Evolutionary conservation across 2,329 filamentous ascomycete genomes (phyloP), one percentile per base, ranked within the genome.

Genomic region (Pseudogymnoascus sp.): DNA sequence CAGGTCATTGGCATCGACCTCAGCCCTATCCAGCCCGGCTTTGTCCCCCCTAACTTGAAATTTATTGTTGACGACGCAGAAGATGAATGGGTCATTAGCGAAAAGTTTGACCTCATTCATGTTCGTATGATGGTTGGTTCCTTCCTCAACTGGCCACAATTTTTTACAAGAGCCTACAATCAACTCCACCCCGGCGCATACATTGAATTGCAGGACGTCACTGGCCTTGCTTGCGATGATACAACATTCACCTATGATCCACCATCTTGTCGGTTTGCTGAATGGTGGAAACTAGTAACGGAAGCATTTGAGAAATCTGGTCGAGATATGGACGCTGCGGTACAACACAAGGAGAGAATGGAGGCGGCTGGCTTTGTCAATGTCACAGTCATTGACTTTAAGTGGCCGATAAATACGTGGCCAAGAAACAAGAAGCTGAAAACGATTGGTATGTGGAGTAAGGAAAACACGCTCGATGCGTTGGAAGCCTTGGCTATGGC

Each of bases 1-100:
- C 61, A 67, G 61, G 70, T 71, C 2, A 61, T 66, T 21, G 69
- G 67, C 21, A 65, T 66, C 61, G 71, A 73, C 43, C 65, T 73
- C 9, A 71, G 69, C 31, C 67, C 66, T 16, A 69, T 69, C 16
- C 66, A 70, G 31, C 66, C 69, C 2, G 76, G 76, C 4, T 78
- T 82, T 58, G 86, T 91, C 0, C 88, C 89, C 0, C 81, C 83
- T 16, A 93, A 93, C 65, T 87, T 91, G 12, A 83, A 85, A 65
- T 93, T 93, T 67, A 85, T 85, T 7, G 59, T 63, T 28, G 62
- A 63, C 18, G 62, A 63, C 33, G 25, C 25, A 14, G 66, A 69
- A 16, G 31, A 65, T 2, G 64, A 65, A 25, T 70, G 68, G 69
- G 75, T 78, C 45, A 81, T 78, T 70, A 79, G 81, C 3, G 35